Conservation (phyloP, 305 asterid genomes). For the Plantago lanceolata region DNA sequence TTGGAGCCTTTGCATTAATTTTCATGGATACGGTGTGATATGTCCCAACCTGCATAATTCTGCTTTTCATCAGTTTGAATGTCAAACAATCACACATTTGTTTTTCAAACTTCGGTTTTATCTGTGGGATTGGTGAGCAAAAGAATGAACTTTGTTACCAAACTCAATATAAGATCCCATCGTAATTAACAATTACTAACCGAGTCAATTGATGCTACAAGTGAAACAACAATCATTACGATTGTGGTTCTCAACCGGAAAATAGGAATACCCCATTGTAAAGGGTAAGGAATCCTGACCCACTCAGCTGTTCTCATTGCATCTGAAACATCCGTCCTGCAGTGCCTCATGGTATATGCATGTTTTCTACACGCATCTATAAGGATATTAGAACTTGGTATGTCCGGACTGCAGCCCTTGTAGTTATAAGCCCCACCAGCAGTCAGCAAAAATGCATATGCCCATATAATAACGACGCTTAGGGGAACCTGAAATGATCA, state of each 20-base stretch:
- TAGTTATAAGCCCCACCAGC: slow-evolving; percentile 95
- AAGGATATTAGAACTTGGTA: slow-evolving; percentile 87
- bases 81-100: neutral
- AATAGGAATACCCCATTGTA: slow-evolving; percentile 95
- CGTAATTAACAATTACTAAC: slow-evolving; percentile 44
- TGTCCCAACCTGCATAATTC: slow-evolving; percentile 58
- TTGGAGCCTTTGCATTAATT: slow-evolving; percentile 72
- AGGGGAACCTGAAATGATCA: slow-evolving; percentile 70
- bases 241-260: slow-evolving; percentile 78
- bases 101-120: neutral
- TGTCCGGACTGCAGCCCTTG: slow-evolving; percentile 75
- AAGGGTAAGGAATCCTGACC: slow-evolving; percentile 91
- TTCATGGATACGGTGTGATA: slow-evolving; percentile 70
- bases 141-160: neutral
- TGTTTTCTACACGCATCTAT: slow-evolving; percentile 75
- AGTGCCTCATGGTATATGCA: slow-evolving; percentile 92
- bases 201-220: slow-evolving; percentile 85
- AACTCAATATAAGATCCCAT: neutral
- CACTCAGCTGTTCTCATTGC: slow-evolving; percentile 91
- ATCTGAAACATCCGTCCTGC: slow-evolving; percentile 90
- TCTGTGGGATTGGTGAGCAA: neutral
- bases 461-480: slow-evolving; percentile 82
- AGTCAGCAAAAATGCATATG: slow-evolving; percentile 85
- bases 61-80: slow-evolving; percentile 19
- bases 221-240: slow-evolving; percentile 70